Evolutionary conservation across 169 alveolate species (phyloP).

Genomic region (Plasmodium coatneyi): DNA sequence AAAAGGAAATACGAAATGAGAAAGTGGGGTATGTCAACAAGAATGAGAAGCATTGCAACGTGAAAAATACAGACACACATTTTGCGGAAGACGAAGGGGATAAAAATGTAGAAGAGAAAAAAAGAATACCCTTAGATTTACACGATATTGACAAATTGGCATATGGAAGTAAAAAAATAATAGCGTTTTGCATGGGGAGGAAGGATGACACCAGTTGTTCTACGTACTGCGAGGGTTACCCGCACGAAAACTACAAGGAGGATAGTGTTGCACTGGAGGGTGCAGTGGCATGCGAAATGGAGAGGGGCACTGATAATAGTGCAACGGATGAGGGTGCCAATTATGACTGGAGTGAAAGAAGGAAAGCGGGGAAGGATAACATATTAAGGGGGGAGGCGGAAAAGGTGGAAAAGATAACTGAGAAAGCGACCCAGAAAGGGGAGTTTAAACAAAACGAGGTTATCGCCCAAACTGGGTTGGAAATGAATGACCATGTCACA

Average conservation of each 20-base stretch:
- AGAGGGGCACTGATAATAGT: background rate
- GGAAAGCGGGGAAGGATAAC: background rate
- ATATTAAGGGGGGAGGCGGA: background rate
- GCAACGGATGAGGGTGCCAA: background rate
- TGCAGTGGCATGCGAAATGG: background rate
- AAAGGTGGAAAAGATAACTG: background rate
- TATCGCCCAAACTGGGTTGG: background rate
- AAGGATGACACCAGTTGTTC: conserved; percentile 19
- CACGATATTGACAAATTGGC: background rate
- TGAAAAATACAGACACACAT: background rate
- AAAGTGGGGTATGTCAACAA: background rate
- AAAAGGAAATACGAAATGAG: background rate
- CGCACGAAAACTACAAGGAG: background rate
- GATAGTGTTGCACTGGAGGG: background rate
- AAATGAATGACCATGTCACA: background rate
- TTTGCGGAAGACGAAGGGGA: background rate
- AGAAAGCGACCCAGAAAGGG: background rate
- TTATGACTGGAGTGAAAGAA: background rate
- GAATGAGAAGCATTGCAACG: background rate
- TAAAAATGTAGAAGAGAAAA: background rate
- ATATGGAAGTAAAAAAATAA: background rate
- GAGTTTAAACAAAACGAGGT: background rate
- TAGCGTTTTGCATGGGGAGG: background rate
- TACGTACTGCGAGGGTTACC: background rate
- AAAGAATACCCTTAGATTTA: background rate